phyloP scores from a whole-genome alignment of 345 rosid species.

The Hibiscus mutabilis region DNA sequence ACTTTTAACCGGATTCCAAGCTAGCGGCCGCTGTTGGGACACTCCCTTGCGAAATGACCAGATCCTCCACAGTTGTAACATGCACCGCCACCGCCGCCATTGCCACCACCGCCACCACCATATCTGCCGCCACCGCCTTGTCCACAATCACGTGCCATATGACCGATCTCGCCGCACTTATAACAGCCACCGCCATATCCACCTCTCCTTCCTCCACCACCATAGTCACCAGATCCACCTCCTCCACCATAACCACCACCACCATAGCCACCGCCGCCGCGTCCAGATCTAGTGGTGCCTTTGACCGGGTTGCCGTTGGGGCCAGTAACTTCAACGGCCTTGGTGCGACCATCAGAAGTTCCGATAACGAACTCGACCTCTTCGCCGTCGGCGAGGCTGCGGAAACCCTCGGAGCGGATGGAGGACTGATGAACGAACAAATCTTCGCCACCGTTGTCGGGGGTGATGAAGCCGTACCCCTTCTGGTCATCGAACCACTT shows the following conservation, averaged over 20 bases:
- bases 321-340: conserved; percentile 77
- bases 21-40: conserved; percentile 55
- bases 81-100: conserved; percentile 35
- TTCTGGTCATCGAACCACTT: conserved; percentile 68
- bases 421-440: conserved; percentile 85
- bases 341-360: conserved; percentile 44
- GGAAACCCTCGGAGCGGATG: conserved; percentile 70
- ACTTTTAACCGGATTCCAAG: background rate
- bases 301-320: conserved; percentile 56
- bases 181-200: conserved; percentile 28
- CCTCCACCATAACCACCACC: conserved; percentile 19
- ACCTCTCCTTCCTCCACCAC: conserved; percentile 20
- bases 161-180: conserved; percentile 30
- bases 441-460: conserved; percentile 78
- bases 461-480: conserved; percentile 92
- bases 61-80: conserved; percentile 76
- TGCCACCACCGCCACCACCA: conserved; percentile 33
- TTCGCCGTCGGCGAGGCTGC: conserved; percentile 61
- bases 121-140: conserved; percentile 41
- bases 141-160: conserved; percentile 25
- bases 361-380: conserved; percentile 56
- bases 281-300: conserved; percentile 32
- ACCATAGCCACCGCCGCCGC: conserved; percentile 33
- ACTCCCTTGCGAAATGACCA: conserved; percentile 86
- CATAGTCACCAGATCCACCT: conserved; percentile 15